Conservation (phyloP, 495 filamentous ascomycete genomes). For the Penicillium malachiteum region DNA sequence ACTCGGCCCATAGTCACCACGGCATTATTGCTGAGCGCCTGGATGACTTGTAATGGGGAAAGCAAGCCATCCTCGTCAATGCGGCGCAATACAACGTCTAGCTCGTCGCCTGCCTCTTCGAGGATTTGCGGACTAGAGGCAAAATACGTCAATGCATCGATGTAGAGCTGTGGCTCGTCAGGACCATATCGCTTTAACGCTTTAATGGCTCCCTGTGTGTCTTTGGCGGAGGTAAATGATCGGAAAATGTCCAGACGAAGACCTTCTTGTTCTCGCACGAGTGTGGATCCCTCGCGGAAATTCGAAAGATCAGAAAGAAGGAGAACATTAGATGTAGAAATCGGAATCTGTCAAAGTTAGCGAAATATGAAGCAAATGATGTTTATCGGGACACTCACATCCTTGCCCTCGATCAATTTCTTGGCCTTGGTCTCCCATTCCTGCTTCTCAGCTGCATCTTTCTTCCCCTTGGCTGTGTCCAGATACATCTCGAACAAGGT, state of each 20-base stretch:
- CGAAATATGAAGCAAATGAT: background rate
- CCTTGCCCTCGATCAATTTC: conserved; percentile 71
- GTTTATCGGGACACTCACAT: conserved; percentile 40
- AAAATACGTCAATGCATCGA: conserved; percentile 90
- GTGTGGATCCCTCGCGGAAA: conserved; percentile 85
- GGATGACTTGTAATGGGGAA: conserved; percentile 95
- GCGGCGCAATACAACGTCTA: conserved; percentile 74
- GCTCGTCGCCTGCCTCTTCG: conserved; percentile 79
- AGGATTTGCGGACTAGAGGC: conserved; percentile 79
- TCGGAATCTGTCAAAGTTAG: conserved; percentile 58
- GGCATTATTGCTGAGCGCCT: conserved; percentile 78
- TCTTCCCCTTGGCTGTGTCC: conserved; percentile 68
- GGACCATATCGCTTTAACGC: conserved; percentile 89
- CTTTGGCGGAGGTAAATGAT: conserved; percentile 90
- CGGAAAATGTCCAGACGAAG: conserved; percentile 94
- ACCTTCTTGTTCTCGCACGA: conserved; percentile 92
- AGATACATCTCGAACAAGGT: conserved; percentile 98
- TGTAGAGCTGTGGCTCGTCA: conserved; percentile 88
- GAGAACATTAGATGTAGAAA: conserved; percentile 92
- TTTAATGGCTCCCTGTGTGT: conserved; percentile 85
- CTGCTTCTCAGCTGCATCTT: conserved; percentile 51
- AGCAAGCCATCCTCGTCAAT: conserved; percentile 90
- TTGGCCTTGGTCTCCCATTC: conserved; percentile 92
- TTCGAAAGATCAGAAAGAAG: conserved; percentile 88
- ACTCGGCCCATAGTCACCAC: conserved; percentile 97